Percentiles rank a stretch among this genome's conserved stretches.
These are phyloP conservation scores for Panaeolus papilionaceus DNA, from an alignment of 768 basidiomycete species.

Conservation along the genomic window DNA sequence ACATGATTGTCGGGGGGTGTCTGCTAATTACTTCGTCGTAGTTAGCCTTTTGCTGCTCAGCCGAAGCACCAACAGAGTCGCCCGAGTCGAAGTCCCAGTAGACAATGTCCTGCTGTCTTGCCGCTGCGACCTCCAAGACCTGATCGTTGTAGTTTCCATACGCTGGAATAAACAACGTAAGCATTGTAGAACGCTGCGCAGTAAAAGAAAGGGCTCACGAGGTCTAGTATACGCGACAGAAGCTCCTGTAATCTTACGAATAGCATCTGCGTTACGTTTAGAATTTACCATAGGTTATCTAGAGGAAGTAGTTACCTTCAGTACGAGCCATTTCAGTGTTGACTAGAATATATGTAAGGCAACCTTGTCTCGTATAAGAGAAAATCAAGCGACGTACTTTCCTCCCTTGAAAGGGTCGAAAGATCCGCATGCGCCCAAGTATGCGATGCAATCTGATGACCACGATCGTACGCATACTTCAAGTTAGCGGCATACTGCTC, in stretches of 20 bases:
- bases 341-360: slow-evolving; percentile 29
- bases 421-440: slow-evolving; percentile 53
- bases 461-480: slow-evolving; percentile 44
- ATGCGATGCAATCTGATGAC: slow-evolving; percentile 55
- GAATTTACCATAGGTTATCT: too few relatives aligned
- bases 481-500: slow-evolving; percentile 31
- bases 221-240: slow-evolving; percentile 46
- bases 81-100: slow-evolving; percentile 48
- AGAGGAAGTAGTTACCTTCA: slow-evolving; percentile 33
- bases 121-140: slow-evolving; percentile 34
- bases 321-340: slow-evolving; percentile 37
- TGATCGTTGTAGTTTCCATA: slow-evolving; percentile 48
- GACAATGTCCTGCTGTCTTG: slow-evolving; percentile 37
- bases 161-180: slow-evolving; percentile 28
- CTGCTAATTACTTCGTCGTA: slow-evolving; percentile 34
- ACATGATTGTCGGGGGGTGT: slow-evolving; percentile 44
- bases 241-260: slow-evolving; percentile 42
- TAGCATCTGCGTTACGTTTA: slow-evolving; percentile 35
- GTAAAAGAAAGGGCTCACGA: slow-evolving; percentile 35
- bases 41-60: slow-evolving; percentile 33
- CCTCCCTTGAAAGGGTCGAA: slow-evolving; percentile 36
- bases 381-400: slow-evolving; percentile 29
- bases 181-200: not conserved
- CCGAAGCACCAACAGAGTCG: slow-evolving; percentile 41
- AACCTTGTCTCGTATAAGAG: not conserved